Evolutionary conservation across 2,329 filamentous ascomycete genomes (phyloP).

Genomic region (Ophiostoma fasciatum): DNA sequence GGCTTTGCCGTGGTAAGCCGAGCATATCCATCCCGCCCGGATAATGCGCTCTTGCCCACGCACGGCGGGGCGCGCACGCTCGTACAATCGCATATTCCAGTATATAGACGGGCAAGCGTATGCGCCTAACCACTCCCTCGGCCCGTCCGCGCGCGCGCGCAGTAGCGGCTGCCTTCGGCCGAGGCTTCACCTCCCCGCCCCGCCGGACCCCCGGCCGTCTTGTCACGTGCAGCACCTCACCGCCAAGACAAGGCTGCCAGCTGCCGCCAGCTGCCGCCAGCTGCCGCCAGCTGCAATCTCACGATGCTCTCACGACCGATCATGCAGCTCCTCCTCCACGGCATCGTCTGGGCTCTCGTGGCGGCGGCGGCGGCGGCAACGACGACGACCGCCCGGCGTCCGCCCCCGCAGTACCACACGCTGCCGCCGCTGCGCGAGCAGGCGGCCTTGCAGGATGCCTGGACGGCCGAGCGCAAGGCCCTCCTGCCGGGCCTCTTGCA

Average conservation of each 20-base stretch:
- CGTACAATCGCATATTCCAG: too few species aligned
- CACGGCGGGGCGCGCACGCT: too few species aligned
- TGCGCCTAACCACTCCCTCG: too few species aligned
- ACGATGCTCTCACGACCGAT: too few species aligned
- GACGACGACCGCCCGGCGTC: background rate
- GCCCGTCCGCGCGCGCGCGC: too few species aligned
- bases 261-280: slow-evolving; percentile 1
- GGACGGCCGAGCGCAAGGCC: slow-evolving; percentile 27
- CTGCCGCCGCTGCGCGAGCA: slow-evolving; percentile 30
- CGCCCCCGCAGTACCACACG: slow-evolving; percentile 17
- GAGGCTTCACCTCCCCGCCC: slow-evolving; percentile 2
- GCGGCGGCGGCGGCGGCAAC: background rate
- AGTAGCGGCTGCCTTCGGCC: slow-evolving; percentile 5
- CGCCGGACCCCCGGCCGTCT: background rate
- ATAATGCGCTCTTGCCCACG: too few species aligned
- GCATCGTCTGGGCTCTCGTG: background rate
- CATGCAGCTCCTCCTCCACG: too few species aligned
- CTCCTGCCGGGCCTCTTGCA: slow-evolving; percentile 27
- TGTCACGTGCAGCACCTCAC: slow-evolving; percentile 3
- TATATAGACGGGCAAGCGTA: too few species aligned
- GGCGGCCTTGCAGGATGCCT: slow-evolving; percentile 26
- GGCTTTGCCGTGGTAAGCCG: slow-evolving; percentile 9
- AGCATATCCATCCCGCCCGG: too few species aligned
- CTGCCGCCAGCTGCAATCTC: background rate
- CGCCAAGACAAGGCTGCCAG: too few species aligned